Percentiles rank a stretch among this genome's conserved stretches.
Conservation (phyloP, 768 basidiomycete species). For the Lactarius vividus region DNA sequence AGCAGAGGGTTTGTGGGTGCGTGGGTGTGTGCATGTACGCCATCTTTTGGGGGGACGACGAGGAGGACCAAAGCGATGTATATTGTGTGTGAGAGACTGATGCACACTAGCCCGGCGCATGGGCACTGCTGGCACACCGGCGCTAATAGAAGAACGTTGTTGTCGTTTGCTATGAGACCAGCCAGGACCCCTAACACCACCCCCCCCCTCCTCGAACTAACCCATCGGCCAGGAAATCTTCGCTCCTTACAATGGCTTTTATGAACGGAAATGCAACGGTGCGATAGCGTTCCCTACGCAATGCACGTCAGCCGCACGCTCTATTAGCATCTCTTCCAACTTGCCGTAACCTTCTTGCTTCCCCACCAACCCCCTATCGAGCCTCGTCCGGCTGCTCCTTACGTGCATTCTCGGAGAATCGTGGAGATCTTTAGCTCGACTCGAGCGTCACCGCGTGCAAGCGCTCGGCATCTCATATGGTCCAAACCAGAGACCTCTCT, state of each 20-base stretch:
- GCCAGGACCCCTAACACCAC: conserved; percentile 12
- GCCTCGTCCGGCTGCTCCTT: not conserved
- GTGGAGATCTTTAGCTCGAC: not conserved
- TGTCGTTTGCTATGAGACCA: not conserved
- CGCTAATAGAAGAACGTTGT: conserved; percentile 11
- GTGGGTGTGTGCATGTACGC: conserved; percentile 4
- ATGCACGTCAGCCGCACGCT: conserved; percentile 4
- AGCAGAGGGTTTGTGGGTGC: not conserved
- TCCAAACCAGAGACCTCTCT: not conserved
- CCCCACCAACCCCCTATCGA: not conserved
- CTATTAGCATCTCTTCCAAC: not conserved
- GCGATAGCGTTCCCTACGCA: conserved; percentile 1
- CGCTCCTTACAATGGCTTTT: not conserved
- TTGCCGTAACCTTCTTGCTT: conserved; percentile 4
- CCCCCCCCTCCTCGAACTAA: no score
- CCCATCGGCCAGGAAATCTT: not conserved
- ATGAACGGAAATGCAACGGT: conserved; percentile 3
- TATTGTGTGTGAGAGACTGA: not conserved
- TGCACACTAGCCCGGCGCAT: no score
- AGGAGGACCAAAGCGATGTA: conserved; percentile 4
- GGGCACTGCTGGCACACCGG: not conserved
- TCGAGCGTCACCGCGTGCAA: not conserved
- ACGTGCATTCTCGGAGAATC: not conserved
- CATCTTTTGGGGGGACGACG: conserved; percentile 1
- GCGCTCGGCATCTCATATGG: not conserved